Base-by-base conservation (phyloP, 1,284 basidiomycete genomes). In the Golubevia sp. region DNA sequence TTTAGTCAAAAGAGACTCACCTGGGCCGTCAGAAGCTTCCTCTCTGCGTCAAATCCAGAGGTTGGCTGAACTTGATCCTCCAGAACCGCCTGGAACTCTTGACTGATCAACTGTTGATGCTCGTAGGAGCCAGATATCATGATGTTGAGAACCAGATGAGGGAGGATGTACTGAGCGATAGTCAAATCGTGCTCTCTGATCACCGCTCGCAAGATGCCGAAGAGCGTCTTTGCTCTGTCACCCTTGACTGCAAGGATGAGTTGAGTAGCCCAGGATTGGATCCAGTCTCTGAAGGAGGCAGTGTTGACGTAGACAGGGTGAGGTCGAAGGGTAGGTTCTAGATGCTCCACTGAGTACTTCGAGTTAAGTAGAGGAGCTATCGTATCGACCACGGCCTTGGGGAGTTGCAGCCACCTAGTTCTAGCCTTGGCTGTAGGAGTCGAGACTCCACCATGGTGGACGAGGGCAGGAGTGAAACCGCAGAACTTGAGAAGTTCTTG, bases 251-350 rank as follows among this genome's bases (percentile, higher is more conserved):
- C 64, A 21, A 59, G 64, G 62, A 98, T 92, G n/a, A 99, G 88
- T 78, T 92, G 88, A 11, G 88, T 88, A 0, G 92, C 90, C 95
- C 96, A 99, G 0, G 88, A 84, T 71, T 97, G 93, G 23, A 99
- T 88, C 97, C 97, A 99, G 83, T 99, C 95, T 55, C 95, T 90
- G 84, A 97, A 99, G 0, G 93, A 94, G 3, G 88, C 84, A 59
- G 90, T 88, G 2, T 86, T 85, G 0, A 88, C 86, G 84, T 98
- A 99, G 87, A 34, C 30, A 3, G 80, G 80, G 25, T 58, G 64
- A 21, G 20, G 44, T 64, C 62, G 68, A 3, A 58, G 6, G 25
- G 66, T 71, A 1, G 64, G 61, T 27, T 68, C 64, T n/a, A 65
- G 62, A 21, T 66, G 66, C 49, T 79, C 69, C 8, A 74, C 73